Evolutionary conservation across 306 rosid genomes (phyloP), one percentile per base, ranked within the genome.

Genomic region (Rubus parviflorus): DNA sequence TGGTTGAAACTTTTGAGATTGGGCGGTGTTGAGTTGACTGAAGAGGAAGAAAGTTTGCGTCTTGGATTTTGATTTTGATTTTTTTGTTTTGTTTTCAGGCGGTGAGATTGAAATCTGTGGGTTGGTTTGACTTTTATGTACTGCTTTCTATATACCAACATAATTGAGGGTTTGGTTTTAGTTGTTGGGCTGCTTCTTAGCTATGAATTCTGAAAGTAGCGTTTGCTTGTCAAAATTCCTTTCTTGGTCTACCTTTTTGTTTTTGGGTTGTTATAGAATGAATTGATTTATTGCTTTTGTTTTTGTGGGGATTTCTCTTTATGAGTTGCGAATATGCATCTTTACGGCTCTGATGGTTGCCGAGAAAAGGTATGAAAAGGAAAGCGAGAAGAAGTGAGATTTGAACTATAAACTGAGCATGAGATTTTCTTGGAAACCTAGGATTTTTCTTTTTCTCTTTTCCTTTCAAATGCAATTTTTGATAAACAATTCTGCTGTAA

Each of bases 1-100:
- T 56, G 68, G 45, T 45, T 56, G 51, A 14, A 47, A 45, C 14
- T 73, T 83, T 68, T 16, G 68, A 68, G 77, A 75, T 42, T 48
- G 41, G 4, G 57, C 49, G 79, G 30, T 10, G 65, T 37, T 12
- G 83, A 52, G 75, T 82, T 84, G 85, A 85, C 87, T 80, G 49
- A 0, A 4, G 68, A 23, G 45, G 25, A 6, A 22, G 77, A 79
- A 73, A 76, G 69, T 75, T 75, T 86, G 35, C 35, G 35, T 30
- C 35, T 30, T 70, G 75, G 79, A 71, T 82, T 82, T 69, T 71
- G 40, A 22, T 74, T 83, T 79, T 76, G 17, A 17, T 8, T 8
- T 56, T 56, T 68, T 5, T 6, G n/a, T n/a, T 20, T 8, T 56
- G 7, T 23, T 58, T 23, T 52, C 2, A 57, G 14, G 16, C 54